Conservation (phyloP, 2,329 filamentous ascomycete species). For the Orbilia oligospora region DNA sequence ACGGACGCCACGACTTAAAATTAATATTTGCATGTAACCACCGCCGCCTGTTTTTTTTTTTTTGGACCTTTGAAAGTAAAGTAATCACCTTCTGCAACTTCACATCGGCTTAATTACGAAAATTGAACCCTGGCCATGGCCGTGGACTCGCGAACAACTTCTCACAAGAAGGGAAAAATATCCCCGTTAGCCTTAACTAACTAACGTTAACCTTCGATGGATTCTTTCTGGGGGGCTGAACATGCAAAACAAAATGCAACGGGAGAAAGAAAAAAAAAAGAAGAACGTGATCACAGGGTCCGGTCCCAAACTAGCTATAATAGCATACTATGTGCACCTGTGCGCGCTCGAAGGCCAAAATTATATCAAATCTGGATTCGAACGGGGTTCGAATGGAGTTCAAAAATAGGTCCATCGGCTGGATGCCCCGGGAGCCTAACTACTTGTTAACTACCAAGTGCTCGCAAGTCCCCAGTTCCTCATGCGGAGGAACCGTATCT, state of each 20-base stretch:
- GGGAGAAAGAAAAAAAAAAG: neutral
- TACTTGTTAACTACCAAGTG: too few relatives aligned
- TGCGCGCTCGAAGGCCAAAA: constrained; percentile 10
- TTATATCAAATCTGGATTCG: constrained; percentile 11
- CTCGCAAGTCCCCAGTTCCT: constrained; percentile 7
- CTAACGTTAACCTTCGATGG: constrained; percentile 19
- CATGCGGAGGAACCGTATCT: constrained; percentile 52
- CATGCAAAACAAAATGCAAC: constrained; percentile 34
- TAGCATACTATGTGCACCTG: too few relatives aligned
- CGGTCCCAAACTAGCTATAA: too few relatives aligned
- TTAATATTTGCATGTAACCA: constrained; percentile 43
- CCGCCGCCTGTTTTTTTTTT: constrained; percentile 1
- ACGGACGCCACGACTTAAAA: constrained; percentile 49
- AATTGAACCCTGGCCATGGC: constrained; percentile 24
- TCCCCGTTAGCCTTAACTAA: constrained; percentile 24
- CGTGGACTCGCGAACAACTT: neutral
- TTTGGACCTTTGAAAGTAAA: neutral
- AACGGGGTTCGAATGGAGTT: too few relatives aligned
- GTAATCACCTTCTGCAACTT: constrained; percentile 53
- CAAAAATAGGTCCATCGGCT: constrained; percentile 24
- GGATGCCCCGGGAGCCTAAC: constrained; percentile 10
- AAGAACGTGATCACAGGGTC: constrained; percentile 27
- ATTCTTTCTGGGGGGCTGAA: constrained; percentile 8
- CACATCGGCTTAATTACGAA: constrained; percentile 51
- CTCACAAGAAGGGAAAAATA: constrained; percentile 41